These are phyloP conservation scores for Coniferiporia weirii DNA, from an alignment of 1,284 basidiomycete species.

Conservation along the genomic window DNA sequence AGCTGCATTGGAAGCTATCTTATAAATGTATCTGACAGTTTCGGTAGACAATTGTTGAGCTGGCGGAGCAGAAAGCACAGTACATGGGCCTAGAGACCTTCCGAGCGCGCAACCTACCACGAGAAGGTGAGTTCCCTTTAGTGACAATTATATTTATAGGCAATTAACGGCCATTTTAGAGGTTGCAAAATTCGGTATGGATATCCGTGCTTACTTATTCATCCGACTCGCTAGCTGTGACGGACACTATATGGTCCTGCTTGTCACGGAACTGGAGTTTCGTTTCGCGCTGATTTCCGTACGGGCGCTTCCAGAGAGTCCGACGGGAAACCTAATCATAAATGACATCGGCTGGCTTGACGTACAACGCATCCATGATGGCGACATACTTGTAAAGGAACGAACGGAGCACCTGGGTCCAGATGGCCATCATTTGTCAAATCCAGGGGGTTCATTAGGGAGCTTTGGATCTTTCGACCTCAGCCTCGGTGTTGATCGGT, in stretches of 20 bases:
- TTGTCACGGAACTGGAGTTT: slow-evolving; percentile 71
- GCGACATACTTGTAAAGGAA: slow-evolving; percentile 29
- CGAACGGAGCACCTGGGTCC: slow-evolving; percentile 31
- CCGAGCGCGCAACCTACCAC: slow-evolving; percentile 60
- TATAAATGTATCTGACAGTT: not conserved
- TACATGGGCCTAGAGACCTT: slow-evolving; percentile 70
- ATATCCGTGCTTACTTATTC: slow-evolving; percentile 53
- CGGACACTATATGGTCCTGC: slow-evolving; percentile 69
- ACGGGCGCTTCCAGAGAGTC: slow-evolving; percentile 43
- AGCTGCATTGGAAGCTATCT: slow-evolving; percentile 22
- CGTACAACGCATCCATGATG: slow-evolving; percentile 52
- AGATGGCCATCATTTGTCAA: slow-evolving; percentile 18
- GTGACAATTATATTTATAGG: not conserved
- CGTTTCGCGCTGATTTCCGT: slow-evolving; percentile 71
- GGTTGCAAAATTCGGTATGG: slow-evolving; percentile 54
- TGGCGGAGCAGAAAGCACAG: slow-evolving; percentile 69
- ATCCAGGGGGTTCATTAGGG: not conserved
- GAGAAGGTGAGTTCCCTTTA: slow-evolving; percentile 41
- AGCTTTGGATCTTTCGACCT: slow-evolving; percentile 1
- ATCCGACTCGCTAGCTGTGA: slow-evolving; percentile 68
- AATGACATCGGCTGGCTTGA: slow-evolving; percentile 77
- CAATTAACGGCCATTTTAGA: slow-evolving; percentile 38
- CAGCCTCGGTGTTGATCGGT: slow-evolving; percentile 11
- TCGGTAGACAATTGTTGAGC: slow-evolving; percentile 63
- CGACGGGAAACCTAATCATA: slow-evolving; percentile 56